Evolutionary conservation across 768 basidiomycete genomes (phyloP).

Genomic region (Russula ochroleuca): DNA sequence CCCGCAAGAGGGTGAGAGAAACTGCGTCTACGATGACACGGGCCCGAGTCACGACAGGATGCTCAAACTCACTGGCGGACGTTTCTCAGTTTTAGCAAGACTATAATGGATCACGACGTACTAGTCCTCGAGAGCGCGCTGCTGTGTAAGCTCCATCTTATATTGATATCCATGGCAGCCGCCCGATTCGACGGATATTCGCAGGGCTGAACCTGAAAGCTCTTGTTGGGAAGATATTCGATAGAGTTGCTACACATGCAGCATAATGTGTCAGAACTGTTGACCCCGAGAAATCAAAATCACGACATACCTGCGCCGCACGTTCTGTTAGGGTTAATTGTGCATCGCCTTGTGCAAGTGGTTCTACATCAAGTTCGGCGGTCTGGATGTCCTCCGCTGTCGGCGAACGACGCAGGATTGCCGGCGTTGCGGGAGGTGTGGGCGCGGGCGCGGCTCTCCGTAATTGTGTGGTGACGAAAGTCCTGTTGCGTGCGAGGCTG

Average conservation of each 20-base stretch:
- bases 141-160: constrained; percentile 75
- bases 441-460: constrained; percentile 7
- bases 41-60: constrained; percentile 64
- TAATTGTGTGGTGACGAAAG: constrained; percentile 12
- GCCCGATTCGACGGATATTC: constrained; percentile 86
- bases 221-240: constrained; percentile 62
- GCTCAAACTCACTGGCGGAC: constrained; percentile 57
- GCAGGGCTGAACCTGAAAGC: constrained; percentile 60
- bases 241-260: constrained; percentile 67
- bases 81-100: constrained; percentile 5
- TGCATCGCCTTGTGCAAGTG: constrained; percentile 51
- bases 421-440: constrained; percentile 12
- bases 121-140: constrained; percentile 75
- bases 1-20: constrained; percentile 80
- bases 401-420: constrained; percentile 39
- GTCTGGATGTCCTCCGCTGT: constrained; percentile 46
- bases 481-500: not conserved
- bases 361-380: constrained; percentile 61
- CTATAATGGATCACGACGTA: constrained; percentile 40
- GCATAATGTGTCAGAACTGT: constrained; percentile 6
- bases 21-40: constrained; percentile 82
- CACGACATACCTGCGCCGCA: constrained; percentile 60
- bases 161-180: constrained; percentile 99
- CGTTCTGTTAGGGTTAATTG: constrained; percentile 61
- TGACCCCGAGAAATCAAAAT: not conserved